Evolutionary conservation across 2,329 filamentous ascomycete genomes (phyloP).

Genomic region (Peltaster fructicola): DNA sequence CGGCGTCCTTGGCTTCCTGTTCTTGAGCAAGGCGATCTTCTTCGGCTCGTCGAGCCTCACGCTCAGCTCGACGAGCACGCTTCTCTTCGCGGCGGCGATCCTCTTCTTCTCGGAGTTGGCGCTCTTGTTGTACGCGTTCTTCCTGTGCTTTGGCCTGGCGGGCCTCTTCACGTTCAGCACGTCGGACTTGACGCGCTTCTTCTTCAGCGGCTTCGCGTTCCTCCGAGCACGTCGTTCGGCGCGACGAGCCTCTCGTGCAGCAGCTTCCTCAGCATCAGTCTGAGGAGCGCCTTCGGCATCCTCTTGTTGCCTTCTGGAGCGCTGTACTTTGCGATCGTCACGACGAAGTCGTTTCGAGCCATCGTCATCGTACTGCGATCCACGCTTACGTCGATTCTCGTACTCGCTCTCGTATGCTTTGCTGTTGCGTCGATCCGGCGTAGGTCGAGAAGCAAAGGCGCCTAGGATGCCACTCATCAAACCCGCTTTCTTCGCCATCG

Average conservation of each 20-base stretch:
- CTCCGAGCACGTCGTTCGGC: slow-evolving; percentile 19
- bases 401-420: slow-evolving; percentile 20
- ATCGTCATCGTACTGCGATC: slow-evolving; percentile 17
- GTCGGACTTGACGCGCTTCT: too few species aligned
- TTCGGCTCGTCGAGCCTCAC: slow-evolving; percentile 12
- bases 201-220: slow-evolving; percentile 24
- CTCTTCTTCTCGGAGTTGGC: slow-evolving; percentile 1
- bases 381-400: slow-evolving; percentile 16
- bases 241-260: slow-evolving; percentile 13
- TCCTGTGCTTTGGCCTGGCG: slow-evolving; percentile 4
- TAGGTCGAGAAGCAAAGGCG: slow-evolving; percentile 16
- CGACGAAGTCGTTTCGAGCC: slow-evolving; percentile 19
- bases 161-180: slow-evolving; percentile 6
- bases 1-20: slow-evolving; percentile 13
- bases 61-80: slow-evolving; percentile 13
- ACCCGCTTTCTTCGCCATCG: slow-evolving; percentile 36
- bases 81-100: slow-evolving; percentile 10
- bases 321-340: slow-evolving; percentile 18
- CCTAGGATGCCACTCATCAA: slow-evolving; percentile 40
- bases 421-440: slow-evolving; percentile 14
- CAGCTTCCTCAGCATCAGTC: slow-evolving; percentile 15
- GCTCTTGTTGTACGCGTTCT: slow-evolving; percentile 2
- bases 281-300: slow-evolving; percentile 12
- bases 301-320: slow-evolving; percentile 15
- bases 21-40: slow-evolving; percentile 13